Conservation (phyloP, 2,329 filamentous ascomycete species). For the Apiospora hydei region DNA sequence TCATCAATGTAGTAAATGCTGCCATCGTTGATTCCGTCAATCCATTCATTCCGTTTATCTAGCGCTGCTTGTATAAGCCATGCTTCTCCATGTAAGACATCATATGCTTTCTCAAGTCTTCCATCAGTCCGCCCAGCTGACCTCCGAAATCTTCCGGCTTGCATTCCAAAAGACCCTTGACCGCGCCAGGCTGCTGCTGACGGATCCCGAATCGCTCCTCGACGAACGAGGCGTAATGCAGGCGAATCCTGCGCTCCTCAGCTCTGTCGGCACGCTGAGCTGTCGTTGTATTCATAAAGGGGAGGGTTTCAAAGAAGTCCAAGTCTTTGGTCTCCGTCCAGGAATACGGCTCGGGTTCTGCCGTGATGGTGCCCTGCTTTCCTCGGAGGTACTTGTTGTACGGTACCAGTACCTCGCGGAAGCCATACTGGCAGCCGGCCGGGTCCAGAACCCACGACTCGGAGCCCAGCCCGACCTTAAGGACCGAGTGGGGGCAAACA, state of each 20-base stretch:
- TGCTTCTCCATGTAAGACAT: neutral
- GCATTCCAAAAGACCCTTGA: neutral
- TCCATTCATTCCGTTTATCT: too few species aligned
- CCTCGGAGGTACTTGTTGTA: constrained; percentile 13
- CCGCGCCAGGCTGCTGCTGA: neutral
- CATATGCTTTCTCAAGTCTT: neutral
- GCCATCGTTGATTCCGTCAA: too few species aligned
- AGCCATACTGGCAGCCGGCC: constrained; percentile 30
- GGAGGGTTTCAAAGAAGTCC: neutral
- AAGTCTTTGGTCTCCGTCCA: neutral
- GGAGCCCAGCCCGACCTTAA: neutral
- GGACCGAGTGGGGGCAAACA: neutral
- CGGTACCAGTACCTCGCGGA: constrained; percentile 21
- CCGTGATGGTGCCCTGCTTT: neutral
- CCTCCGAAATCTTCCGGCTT: neutral
- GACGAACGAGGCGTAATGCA: neutral
- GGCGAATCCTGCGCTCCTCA: neutral
- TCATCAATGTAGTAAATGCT: too few species aligned
- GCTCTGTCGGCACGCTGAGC: neutral
- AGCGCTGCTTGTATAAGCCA: neutral
- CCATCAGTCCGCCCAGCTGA: neutral
- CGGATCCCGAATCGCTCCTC: neutral
- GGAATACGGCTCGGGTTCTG: neutral
- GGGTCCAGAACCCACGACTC: constrained; percentile 30
- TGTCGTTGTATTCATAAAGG: neutral